Evolutionary conservation across 306 rosid genomes (phyloP).

Genomic region (Trichosanthes cucumerina): DNA sequence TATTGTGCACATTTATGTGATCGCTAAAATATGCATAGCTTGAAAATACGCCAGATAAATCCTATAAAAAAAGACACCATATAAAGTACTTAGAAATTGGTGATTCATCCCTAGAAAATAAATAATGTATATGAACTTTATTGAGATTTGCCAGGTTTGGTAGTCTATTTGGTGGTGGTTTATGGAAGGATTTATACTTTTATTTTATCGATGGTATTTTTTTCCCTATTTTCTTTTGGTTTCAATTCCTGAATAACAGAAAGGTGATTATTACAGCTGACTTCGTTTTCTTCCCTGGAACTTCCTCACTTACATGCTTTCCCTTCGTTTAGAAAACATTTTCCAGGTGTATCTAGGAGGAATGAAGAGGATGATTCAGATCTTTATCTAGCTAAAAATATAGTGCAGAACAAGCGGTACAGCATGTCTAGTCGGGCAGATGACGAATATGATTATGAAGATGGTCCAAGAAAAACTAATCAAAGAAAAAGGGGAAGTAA

Average conservation of each 20-base stretch:
- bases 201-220: neutral
- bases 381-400: constrained; percentile 70
- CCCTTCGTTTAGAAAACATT: constrained; percentile 28
- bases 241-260: neutral
- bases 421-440: constrained; percentile 56
- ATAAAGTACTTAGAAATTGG: neutral
- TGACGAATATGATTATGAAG: constrained; percentile 84
- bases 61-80: neutral
- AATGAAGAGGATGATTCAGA: constrained; percentile 73
- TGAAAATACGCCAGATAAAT: neutral
- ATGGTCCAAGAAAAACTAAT: constrained; percentile 45
- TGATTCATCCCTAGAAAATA: neutral
- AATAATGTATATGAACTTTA: neutral
- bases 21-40: neutral
- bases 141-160: neutral
- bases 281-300: neutral
- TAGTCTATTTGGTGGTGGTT: neutral
- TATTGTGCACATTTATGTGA: neutral
- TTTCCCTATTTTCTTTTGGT: neutral
- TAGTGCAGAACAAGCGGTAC: constrained; percentile 65
- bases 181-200: neutral
- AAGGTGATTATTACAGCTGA: neutral
- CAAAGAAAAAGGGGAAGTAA: constrained; percentile 49
- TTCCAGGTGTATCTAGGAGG: constrained; percentile 36
- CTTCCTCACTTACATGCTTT: constrained; percentile 2